Evolutionary conservation across 495 filamentous ascomycete genomes (phyloP).

Genomic region (Chaetomium tenue): DNA sequence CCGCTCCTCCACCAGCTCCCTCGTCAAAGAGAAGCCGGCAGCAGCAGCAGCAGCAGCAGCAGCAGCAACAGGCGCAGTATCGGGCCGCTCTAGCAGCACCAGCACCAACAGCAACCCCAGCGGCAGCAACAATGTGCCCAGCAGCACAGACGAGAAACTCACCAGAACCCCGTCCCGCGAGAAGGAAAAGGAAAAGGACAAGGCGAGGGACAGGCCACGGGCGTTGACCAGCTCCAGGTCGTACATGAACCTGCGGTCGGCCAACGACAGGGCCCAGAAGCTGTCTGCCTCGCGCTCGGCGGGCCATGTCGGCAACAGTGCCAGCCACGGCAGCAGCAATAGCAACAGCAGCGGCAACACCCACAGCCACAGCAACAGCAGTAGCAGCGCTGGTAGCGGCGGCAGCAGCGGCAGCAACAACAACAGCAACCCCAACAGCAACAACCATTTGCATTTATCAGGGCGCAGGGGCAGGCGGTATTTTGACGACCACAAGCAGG

Average conservation of each 20-base stretch:
- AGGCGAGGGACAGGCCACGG: background rate
- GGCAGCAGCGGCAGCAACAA: slow-evolving; percentile 1
- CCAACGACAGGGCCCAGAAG: background rate
- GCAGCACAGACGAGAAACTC: background rate
- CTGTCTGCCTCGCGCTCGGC: background rate
- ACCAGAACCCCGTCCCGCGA: background rate
- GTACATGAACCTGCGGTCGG: background rate
- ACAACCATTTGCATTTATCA: slow-evolving; percentile 28
- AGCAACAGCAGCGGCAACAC: background rate
- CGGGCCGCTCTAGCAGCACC: slow-evolving; percentile 10
- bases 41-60: background rate
- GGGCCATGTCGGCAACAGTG: background rate
- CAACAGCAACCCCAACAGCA: slow-evolving; percentile 7
- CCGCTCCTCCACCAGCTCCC: background rate
- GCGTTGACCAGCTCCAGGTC: background rate
- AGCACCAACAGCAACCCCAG: background rate
- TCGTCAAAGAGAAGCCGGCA: background rate
- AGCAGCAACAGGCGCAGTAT: background rate
- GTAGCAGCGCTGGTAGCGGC: background rate
- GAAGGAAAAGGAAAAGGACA: slow-evolving; percentile 3
- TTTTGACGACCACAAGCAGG: slow-evolving; percentile 23
- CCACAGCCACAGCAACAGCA: background rate
- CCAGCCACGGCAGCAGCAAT: background rate
- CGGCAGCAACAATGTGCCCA: background rate
- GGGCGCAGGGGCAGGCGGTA: slow-evolving; percentile 20